Conservation (phyloP, 2,329 filamentous ascomycete genomes). For the Venturia pyrina region DNA sequence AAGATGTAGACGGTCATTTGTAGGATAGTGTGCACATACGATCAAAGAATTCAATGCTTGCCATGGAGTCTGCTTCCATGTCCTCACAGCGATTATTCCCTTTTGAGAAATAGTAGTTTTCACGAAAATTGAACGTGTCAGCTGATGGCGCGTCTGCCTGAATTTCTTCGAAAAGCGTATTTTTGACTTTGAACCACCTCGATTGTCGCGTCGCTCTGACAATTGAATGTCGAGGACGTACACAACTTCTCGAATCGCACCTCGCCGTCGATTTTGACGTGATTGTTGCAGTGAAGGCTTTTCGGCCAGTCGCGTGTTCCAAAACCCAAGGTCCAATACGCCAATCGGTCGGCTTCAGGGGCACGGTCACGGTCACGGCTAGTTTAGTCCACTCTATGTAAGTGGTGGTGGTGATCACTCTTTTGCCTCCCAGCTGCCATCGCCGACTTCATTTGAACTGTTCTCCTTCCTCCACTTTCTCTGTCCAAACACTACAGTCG, state of each 20-base stretch:
- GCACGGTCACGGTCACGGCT: not conserved
- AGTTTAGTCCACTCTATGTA: not conserved
- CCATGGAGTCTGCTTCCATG: too few relatives aligned
- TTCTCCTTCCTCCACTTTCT: not conserved
- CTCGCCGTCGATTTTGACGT: not conserved
- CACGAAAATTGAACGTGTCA: too few relatives aligned
- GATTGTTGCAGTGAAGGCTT: not conserved
- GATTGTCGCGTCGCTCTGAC: not conserved
- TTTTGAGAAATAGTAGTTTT: not conserved
- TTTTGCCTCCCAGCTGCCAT: not conserved
- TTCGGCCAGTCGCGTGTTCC: not conserved
- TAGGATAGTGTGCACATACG: not conserved
- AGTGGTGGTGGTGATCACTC: slow-evolving; percentile 1
- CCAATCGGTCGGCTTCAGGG: not conserved
- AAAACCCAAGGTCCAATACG: not conserved
- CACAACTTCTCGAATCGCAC: not conserved
- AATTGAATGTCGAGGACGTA: not conserved
- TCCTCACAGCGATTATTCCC: too few relatives aligned
- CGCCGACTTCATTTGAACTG: not conserved
- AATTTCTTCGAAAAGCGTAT: not conserved
- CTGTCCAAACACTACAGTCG: not conserved
- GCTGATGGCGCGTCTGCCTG: not conserved
- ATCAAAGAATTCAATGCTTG: too few relatives aligned
- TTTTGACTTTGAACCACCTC: not conserved
- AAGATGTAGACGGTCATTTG: not conserved